Evolutionary conservation across 148 eudicot genomes (phyloP).

Genomic region (Amaranthus palmeri): DNA sequence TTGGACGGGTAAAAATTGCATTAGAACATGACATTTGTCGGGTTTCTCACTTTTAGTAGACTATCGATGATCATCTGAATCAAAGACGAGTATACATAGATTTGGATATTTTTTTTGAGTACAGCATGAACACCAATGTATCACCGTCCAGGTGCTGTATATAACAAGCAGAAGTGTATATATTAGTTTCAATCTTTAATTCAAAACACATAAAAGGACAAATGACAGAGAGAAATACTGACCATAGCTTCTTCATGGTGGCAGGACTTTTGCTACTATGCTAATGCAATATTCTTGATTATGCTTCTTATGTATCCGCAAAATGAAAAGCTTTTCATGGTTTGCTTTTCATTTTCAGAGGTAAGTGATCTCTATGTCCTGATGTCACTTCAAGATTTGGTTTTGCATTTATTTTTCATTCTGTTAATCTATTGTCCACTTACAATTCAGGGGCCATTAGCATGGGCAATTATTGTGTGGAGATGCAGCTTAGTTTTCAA

Average conservation of each 20-base stretch:
- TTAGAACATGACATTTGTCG: no score
- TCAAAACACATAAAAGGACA: neutral
- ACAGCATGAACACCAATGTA: neutral
- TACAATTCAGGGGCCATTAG: constrained; percentile 76
- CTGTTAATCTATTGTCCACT: neutral
- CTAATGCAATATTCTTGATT: constrained; percentile 88
- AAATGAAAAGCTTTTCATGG: constrained; percentile 95
- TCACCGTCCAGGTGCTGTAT: no score
- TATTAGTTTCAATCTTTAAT: neutral
- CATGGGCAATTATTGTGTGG: constrained; percentile 99
- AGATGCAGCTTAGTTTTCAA: constrained; percentile 91
- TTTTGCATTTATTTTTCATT: neutral
- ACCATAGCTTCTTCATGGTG: constrained; percentile 12
- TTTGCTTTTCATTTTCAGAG: constrained; percentile 98
- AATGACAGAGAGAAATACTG: neutral
- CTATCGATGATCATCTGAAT: no score
- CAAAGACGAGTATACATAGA: neutral
- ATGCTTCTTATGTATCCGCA: constrained; percentile 67
- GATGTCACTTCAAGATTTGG: neutral
- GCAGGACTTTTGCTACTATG: constrained; percentile 99
- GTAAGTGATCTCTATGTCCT: constrained; percentile 28
- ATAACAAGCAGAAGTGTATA: no score
- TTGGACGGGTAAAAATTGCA: no score
- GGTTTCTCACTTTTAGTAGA: no score
- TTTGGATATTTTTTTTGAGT: neutral